Evolutionary conservation across 345 rosid species (phyloP).

Genomic region (Euphorbia tirucalli): DNA sequence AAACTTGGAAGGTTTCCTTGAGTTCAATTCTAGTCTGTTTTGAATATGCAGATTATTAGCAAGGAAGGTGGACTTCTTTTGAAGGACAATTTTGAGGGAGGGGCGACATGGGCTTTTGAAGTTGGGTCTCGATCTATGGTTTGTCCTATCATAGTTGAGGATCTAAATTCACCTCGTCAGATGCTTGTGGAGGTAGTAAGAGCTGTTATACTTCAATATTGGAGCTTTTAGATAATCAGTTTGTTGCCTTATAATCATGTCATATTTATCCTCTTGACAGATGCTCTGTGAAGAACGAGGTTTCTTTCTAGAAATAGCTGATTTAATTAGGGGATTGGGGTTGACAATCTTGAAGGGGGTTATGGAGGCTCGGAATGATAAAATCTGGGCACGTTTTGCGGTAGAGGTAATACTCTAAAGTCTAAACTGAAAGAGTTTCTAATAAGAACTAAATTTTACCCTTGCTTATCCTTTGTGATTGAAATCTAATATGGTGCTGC

Average conservation of each 20-base stretch:
- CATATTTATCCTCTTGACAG: conserved; percentile 35
- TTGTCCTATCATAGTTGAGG: conserved; percentile 95
- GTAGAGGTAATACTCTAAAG: conserved; percentile 63
- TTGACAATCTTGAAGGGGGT: conserved; percentile 92
- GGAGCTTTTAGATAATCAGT: background rate
- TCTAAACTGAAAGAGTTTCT: background rate
- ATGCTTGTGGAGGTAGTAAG: conserved; percentile 81
- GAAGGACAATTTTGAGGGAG: conserved; percentile 73
- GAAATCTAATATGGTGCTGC: background rate
- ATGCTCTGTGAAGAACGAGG: conserved; percentile 97
- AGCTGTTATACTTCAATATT: background rate
- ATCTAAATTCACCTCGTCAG: conserved; percentile 82
- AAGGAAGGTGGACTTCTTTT: conserved; percentile 50
- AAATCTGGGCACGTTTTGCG: conserved; percentile 85
- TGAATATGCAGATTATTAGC: conserved; percentile 48
- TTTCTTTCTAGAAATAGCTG: conserved; percentile 90
- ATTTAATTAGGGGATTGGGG: conserved; percentile 82
- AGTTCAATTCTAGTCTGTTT: background rate
- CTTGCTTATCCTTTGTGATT: background rate
- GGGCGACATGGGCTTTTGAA: conserved; percentile 98
- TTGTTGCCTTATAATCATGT: background rate
- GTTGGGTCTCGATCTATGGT: conserved; percentile 84
- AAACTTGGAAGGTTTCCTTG: background rate
- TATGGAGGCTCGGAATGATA: conserved; percentile 74
- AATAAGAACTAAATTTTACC: background rate